Evolutionary conservation across 179 eudicot genomes (phyloP).

Genomic region (Monotropa hypopitys): DNA sequence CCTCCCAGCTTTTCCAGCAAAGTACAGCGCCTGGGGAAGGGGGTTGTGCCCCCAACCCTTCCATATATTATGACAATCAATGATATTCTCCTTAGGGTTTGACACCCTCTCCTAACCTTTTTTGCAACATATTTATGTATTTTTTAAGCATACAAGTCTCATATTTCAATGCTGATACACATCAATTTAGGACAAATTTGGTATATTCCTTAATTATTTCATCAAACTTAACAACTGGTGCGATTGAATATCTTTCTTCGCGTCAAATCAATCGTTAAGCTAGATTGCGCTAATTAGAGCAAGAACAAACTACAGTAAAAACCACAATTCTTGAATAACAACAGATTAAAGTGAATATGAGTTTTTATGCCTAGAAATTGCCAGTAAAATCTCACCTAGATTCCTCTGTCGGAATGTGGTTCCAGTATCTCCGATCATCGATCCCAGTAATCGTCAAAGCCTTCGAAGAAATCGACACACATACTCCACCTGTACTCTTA

Average conservation of each 20-base stretch:
- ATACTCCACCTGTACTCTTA: conserved; percentile 57
- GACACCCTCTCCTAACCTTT: too few species aligned
- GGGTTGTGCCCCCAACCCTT: too few species aligned
- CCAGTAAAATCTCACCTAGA: conserved; percentile 38
- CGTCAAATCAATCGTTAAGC: not conserved
- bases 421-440: conserved; percentile 76
- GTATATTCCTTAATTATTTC: too few species aligned
- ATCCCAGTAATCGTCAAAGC: conserved; percentile 59
- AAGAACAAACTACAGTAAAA: not conserved
- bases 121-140: too few species aligned
- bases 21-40: too few species aligned
- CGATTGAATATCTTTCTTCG: not conserved
- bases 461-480: conserved; percentile 48
- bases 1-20: too few species aligned
- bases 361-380: not conserved
- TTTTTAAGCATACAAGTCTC: too few species aligned
- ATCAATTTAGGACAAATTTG: not conserved
- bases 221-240: not conserved
- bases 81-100: not conserved
- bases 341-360: too few species aligned
- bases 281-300: not conserved
- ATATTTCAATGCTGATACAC: not conserved
- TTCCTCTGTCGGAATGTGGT: conserved; percentile 55
- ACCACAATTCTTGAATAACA: too few species aligned
- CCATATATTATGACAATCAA: not conserved